Evolutionary conservation across 768 basidiomycete species (phyloP).

Genomic region (Pisolithus marmoratus): DNA sequence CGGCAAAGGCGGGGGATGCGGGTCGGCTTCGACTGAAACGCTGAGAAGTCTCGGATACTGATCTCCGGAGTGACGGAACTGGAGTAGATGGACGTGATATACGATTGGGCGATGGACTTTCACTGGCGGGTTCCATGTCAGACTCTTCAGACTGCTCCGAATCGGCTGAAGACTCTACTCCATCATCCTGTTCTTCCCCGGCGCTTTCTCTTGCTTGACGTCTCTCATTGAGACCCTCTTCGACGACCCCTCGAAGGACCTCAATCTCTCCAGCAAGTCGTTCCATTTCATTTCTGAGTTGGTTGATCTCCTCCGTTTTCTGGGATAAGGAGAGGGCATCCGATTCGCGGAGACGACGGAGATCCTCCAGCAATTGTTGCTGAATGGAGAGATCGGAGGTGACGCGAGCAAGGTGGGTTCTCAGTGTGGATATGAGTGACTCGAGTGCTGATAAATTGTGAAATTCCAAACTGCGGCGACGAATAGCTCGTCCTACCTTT

Average conservation of each 20-base stretch:
- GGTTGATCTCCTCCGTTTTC: constrained; percentile 62
- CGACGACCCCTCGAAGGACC: constrained; percentile 79
- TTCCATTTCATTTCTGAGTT: constrained; percentile 72
- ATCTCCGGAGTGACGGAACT: background rate
- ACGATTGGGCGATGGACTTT: background rate
- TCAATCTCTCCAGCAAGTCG: constrained; percentile 80
- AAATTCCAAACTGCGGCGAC: constrained; percentile 1
- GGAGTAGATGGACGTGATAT: constrained; percentile 1
- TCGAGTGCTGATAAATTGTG: constrained; percentile 58
- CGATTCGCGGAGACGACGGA: constrained; percentile 56
- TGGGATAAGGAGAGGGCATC: constrained; percentile 53
- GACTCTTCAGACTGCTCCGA: background rate
- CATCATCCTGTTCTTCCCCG: constrained; percentile 4
- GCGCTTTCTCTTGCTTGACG: constrained; percentile 45
- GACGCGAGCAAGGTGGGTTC: constrained; percentile 69
- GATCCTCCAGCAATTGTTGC: constrained; percentile 59
- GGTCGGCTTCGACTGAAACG: background rate
- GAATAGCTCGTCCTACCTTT: constrained; percentile 52
- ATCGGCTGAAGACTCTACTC: background rate
- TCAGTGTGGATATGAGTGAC: constrained; percentile 66
- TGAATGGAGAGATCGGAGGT: constrained; percentile 78
- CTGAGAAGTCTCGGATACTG: background rate
- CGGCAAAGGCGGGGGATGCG: background rate
- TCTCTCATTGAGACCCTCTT: constrained; percentile 78
- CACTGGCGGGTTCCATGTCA: constrained; percentile 15